Conservation (phyloP, 176 grass and related monocot genomes). For the Cenchrus fungigraminus region DNA sequence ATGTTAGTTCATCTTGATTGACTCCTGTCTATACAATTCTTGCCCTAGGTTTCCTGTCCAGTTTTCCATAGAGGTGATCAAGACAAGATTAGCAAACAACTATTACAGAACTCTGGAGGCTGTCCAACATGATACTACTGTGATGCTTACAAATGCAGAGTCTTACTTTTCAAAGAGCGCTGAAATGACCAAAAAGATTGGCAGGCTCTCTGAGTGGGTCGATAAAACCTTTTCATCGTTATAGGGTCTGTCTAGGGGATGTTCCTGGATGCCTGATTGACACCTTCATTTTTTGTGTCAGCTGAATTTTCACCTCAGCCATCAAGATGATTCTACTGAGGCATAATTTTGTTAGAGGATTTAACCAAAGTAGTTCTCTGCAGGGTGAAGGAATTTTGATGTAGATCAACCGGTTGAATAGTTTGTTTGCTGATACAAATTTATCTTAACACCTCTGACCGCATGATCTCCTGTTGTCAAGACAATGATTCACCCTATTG, state of each 20-base stretch:
- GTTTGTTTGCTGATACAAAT: slow-evolving; percentile 11
- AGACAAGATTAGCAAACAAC: slow-evolving; percentile 73
- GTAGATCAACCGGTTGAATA: slow-evolving; percentile 26
- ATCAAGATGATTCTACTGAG: slow-evolving; percentile 24
- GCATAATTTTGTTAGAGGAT: slow-evolving; percentile 48
- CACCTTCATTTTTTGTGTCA: not conserved
- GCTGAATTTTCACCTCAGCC: slow-evolving; percentile 19
- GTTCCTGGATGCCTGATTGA: slow-evolving; percentile 3
- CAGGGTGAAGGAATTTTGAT: not conserved
- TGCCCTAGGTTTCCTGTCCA: slow-evolving; percentile 76
- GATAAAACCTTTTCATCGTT: slow-evolving; percentile 51
- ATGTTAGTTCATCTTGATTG: not conserved
- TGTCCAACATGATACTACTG: slow-evolving; percentile 71
- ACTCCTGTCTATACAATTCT: slow-evolving; percentile 22
- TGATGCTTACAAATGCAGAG: slow-evolving; percentile 68
- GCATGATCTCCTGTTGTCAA: slow-evolving; percentile 26
- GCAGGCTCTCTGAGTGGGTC: slow-evolving; percentile 61
- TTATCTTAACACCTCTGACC: slow-evolving; percentile 28
- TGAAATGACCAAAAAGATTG: slow-evolving; percentile 71
- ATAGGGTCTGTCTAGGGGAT: slow-evolving; percentile 49
- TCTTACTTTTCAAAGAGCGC: slow-evolving; percentile 70
- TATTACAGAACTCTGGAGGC: slow-evolving; percentile 86
- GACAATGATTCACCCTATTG: slow-evolving; percentile 18
- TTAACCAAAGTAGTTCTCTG: slow-evolving; percentile 23
- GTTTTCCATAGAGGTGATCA: slow-evolving; percentile 89